Base-by-base conservation (phyloP, 768 basidiomycete species). In the Pluteus cervinus region DNA sequence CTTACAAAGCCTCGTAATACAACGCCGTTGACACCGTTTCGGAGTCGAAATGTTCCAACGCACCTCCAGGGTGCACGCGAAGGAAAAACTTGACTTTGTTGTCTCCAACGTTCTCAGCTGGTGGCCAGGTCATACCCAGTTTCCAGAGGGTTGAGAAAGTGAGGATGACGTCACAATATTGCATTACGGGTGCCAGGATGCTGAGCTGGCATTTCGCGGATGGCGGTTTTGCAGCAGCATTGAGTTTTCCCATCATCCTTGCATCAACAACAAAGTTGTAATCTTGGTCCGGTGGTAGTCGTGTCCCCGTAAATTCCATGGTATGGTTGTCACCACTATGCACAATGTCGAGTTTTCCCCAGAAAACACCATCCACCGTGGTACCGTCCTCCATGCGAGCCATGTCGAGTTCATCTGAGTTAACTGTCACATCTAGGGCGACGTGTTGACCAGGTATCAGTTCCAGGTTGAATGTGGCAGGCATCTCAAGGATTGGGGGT, bases 331-430 rank as follows among this genome's bases (percentile, higher is more conserved):
- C 83, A 22, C 79, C 84, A 1, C 75, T 65, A 51, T 91, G 88
- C 9, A 88, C 74, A 35, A 91, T 86, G 47, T 77, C 78, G 37
- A 91, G 75, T 53, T 89, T 89, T 4, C 88, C 88, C 86, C 84
- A 90, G 61, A 89, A 91, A 58, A 75, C 64, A 26, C 88, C 88
- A 33, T 86, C 88, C 14, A 91, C 88, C 16, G 78, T 65, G 10
- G 85, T 89, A 1, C 87, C 88, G 49, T 91, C 88, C 46, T 90
- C 88, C 82, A 87, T 88, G 34, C 85, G 75, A 2, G 88, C 83
- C 88, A 91, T 90, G 54, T 91, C 88, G 24, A 89, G 71, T 47
- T 89, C 88, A 24, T 85, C 83, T 3, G 88, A 89, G 36, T 74
- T 69, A 23, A 89, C 73, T 12, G 75, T 82, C 3, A 85, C 85